Base-by-base conservation (phyloP, 1,284 basidiomycete species). In the Ustilago sp. region DNA sequence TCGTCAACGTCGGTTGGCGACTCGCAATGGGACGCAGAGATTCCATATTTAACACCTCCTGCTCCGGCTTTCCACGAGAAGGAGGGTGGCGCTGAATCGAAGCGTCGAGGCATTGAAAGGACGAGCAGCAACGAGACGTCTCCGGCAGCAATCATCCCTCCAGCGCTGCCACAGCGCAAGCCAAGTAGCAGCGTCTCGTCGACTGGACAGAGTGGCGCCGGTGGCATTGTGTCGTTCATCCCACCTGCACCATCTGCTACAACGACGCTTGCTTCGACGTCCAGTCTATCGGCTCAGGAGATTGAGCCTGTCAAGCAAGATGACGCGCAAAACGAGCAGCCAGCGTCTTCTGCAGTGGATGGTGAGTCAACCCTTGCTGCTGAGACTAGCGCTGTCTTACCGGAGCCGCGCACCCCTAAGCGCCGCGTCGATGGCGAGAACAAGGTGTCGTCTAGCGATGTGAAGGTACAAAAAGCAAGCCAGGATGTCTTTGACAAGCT, bases 21-120 rank as follows among this genome's bases (percentile, higher is more conserved):
- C 19, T 67, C 65, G 32, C 56, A 63, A n/a, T 77, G 77, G 77
- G 68, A 71, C 48, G 67, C 69, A 0, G 62, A 72, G 28, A 68
- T 77, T 12, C 77, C 77, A 6, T 68, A 69, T 8, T 34, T 80
- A 54, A 59, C 63, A 17, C 62, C 77, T 13, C 79, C 79, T 11
- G 70, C 70, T 4, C 79, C 69, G 6, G 79, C 79, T 8, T 65
- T 65, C 17, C 62, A 50, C 1, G 66, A 68, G 34, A 56, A 70
- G 17, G 65, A 74, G 8, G 28, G 32, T 13, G 57, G 52, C 13
- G 45, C 56, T 28, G 74, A 76, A 4, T 54, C 68, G 5, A 68
- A 59, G 32, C 61, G 55, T 9, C 54, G 68, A 31, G 23, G 54
- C 2, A 11, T 67, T 31, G 73, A 70, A 17, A 60, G 64, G 38